phyloP scores from a whole-genome alignment of 78 protist species.

The slime mould (Dictyostelium discoideum) region DNA sequence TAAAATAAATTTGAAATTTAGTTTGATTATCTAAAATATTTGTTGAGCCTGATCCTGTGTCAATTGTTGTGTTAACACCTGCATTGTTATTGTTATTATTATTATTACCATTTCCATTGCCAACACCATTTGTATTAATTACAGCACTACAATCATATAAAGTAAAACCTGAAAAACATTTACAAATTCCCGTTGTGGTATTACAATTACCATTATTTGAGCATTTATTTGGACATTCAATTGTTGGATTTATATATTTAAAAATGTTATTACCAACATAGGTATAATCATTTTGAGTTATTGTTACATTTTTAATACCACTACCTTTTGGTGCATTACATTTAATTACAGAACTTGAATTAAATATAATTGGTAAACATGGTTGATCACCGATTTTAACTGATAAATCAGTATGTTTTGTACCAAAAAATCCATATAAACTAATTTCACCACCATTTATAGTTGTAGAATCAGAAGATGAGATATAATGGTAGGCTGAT shows the following conservation, averaged over 20 bases:
- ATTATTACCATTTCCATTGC: neutral
- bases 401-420: neutral
- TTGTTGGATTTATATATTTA: neutral
- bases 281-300: neutral
- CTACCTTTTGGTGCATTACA: neutral
- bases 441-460: neutral
- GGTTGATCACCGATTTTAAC: neutral
- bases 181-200: neutral
- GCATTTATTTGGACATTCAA: neutral
- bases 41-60: neutral
- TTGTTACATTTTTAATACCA: neutral
- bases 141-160: neutral
- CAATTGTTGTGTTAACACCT: neutral
- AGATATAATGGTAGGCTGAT: neutral
- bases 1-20: conserved; percentile 6
- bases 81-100: neutral
- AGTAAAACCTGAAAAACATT: neutral
- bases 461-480: neutral
- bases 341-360: neutral
- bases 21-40: neutral
- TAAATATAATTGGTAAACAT: neutral
- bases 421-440: neutral
- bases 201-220: neutral
- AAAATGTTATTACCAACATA: neutral
- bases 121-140: neutral